Base-by-base conservation (phyloP, 2,329 filamentous ascomycete genomes). In the Ceratocystis eucalypticola region DNA sequence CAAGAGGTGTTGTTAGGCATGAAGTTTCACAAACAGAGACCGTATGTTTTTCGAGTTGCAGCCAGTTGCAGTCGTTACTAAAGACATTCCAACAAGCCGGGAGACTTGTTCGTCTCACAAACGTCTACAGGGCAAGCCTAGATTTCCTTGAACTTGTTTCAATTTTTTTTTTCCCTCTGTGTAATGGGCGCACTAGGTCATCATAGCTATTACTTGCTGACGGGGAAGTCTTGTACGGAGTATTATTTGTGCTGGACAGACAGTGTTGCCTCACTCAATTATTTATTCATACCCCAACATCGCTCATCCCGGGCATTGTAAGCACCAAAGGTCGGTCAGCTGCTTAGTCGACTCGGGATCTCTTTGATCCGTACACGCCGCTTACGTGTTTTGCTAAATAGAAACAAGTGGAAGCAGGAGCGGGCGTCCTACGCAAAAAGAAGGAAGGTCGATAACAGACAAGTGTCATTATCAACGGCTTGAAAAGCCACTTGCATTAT, bases 301-400 rank as follows among this genome's bases (percentile, higher is more conserved):
- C 53, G 53, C 53, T n/a, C 28, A n/a, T n/a, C 28, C 53, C 53
- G 53, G 28, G 12, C 7, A 17, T 20, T 30, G 53, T 59, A 25
- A 59, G 53, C 53, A 59, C 53, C 53, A 59, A 59, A 59, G 17
- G 33, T 59, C 53, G 33, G 53, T 41, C 53, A 59, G 17, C 53
- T 37, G 33, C 17, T 37, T 30, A 59, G 28, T 59, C 5, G 25
- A n/a, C 28, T 37, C 28, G 28, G 53, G 33, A n/a, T 37, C 28
- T 25, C n/a, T 53, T 25, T 53, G 5, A 15, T 25, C 20, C 48
- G 48, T 22, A 53, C 20, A 20, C 48, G 25, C 20, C 20, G 48
- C 48, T 53, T 53, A 53, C 48, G 48, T 10, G 48, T 53, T 53
- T 53, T 53, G 12, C 48, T 28, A 15, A 15, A 12, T 28, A 25